phyloP scores from a whole-genome alignment of 108 stramenopile genomes.

The Mayamaea pseudoterrestris region DNA sequence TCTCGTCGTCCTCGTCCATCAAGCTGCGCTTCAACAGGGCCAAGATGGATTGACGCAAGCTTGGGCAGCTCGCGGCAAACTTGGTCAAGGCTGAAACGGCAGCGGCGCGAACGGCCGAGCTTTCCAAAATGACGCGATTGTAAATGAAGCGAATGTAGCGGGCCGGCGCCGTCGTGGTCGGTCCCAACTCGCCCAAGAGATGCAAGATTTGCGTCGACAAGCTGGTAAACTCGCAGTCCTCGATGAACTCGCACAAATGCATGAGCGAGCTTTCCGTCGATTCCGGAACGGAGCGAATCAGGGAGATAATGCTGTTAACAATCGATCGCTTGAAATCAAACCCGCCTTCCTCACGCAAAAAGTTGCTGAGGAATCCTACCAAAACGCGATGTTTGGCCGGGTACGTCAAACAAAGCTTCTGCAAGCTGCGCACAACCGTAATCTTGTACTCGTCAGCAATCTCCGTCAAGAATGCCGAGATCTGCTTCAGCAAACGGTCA shows the following conservation, averaged over 20 bases:
- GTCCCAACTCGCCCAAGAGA: slow-evolving; percentile 82
- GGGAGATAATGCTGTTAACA: slow-evolving; percentile 70
- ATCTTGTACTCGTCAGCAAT: slow-evolving; percentile 99
- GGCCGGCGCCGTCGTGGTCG: slow-evolving; percentile 66
- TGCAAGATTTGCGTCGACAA: slow-evolving; percentile 80
- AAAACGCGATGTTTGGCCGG: slow-evolving; percentile 85
- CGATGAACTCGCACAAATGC: slow-evolving; percentile 96
- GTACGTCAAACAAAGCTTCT: slow-evolving; percentile 84
- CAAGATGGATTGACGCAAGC: slow-evolving; percentile 67
- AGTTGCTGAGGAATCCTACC: slow-evolving; percentile 85
- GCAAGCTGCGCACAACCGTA: slow-evolving; percentile 79
- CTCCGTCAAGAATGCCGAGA: slow-evolving; percentile 94
- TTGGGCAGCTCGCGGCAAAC: slow-evolving; percentile 82
- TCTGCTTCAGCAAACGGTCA: slow-evolving; percentile 95
- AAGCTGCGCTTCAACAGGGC: slow-evolving; percentile 67
- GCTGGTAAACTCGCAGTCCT: slow-evolving; percentile 93
- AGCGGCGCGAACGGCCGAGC: slow-evolving; percentile 87
- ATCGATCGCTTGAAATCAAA: slow-evolving; percentile 91
- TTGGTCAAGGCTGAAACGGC: slow-evolving; percentile 81
- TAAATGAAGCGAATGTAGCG: slow-evolving; percentile 96
- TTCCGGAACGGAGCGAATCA: slow-evolving; percentile 81
- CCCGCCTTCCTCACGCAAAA: slow-evolving; percentile 90
- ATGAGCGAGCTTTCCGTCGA: slow-evolving; percentile 76
- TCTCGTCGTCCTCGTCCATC: slow-evolving; percentile 92
- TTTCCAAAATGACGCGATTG: slow-evolving; percentile 95